phyloP scores from a whole-genome alignment of 2,329 filamentous ascomycete species.

The Diplodia scrobiculata region DNA sequence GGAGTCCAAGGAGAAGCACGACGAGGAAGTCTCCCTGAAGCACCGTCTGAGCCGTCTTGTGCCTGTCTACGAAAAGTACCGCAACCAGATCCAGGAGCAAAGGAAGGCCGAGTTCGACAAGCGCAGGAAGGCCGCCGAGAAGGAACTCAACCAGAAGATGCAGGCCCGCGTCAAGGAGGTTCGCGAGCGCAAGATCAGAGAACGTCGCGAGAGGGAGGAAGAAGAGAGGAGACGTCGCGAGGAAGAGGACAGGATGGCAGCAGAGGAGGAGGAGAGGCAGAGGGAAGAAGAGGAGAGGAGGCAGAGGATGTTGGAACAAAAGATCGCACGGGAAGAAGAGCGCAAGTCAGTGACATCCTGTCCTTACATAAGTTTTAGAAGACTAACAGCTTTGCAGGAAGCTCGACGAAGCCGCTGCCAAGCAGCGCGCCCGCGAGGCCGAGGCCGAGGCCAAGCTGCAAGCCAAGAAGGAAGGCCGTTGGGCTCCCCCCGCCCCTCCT shows the following conservation, averaged over 20 bases:
- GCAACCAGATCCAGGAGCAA: slow-evolving; percentile 77
- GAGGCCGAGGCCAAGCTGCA: slow-evolving; percentile 74
- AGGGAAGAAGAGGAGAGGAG: slow-evolving; percentile 78
- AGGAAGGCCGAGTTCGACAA: slow-evolving; percentile 95
- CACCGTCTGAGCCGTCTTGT: slow-evolving; percentile 85
- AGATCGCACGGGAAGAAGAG: slow-evolving; percentile 60
- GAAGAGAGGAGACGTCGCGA: slow-evolving; percentile 75
- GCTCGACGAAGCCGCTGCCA: slow-evolving; percentile 63
- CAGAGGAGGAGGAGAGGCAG: slow-evolving; percentile 83
- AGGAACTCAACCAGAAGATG: slow-evolving; percentile 91
- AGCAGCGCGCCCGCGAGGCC: slow-evolving; percentile 80
- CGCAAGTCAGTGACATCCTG: slow-evolving; percentile 53
- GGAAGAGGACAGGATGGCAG: slow-evolving; percentile 78
- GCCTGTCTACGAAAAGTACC: slow-evolving; percentile 80
- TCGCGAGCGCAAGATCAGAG: slow-evolving; percentile 76
- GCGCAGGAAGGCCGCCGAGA: slow-evolving; percentile 85
- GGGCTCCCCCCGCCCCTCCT: slow-evolving; percentile 29
- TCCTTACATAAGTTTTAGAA: neutral
- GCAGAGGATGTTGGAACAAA: slow-evolving; percentile 72
- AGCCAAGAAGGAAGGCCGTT: slow-evolving; percentile 58
- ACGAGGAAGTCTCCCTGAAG: slow-evolving; percentile 89
- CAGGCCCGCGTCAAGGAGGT: slow-evolving; percentile 83
- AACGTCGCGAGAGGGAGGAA: slow-evolving; percentile 83
- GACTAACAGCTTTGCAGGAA: slow-evolving; percentile 53
- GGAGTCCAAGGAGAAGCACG: slow-evolving; percentile 85